A percentile compares a stretch with the other conserved stretches of the same genome.
phyloP scores from a whole-genome alignment of 176 grass and related monocot genomes.

The Eragrostis nindensis region DNA sequence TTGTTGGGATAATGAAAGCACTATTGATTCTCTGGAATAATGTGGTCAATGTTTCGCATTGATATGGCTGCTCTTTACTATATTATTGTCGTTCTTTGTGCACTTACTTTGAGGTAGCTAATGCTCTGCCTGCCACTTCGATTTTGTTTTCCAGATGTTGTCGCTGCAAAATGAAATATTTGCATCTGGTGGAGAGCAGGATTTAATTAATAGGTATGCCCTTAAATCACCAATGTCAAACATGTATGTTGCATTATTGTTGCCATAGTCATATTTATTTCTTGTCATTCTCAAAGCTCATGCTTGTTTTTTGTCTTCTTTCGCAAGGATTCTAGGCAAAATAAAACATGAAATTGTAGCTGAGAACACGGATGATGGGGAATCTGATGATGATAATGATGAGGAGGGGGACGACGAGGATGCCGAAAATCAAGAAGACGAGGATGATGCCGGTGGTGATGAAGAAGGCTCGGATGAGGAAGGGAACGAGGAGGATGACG shows the following conservation, averaged over 20 bases:
- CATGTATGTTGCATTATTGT: neutral
- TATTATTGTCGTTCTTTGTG: neutral
- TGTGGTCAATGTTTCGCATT: neutral
- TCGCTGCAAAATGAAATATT: conserved; percentile 23
- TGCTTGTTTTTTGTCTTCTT: conserved; percentile 8
- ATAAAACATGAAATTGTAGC: conserved; percentile 31
- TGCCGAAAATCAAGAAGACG: conserved; percentile 38
- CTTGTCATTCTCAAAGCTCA: neutral
- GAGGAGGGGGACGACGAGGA: conserved; percentile 46
- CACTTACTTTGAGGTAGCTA: neutral
- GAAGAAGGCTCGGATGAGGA: conserved; percentile 40
- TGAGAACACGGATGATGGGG: conserved; percentile 58
- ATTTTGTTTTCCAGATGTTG: conserved; percentile 28
- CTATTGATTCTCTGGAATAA: neutral
- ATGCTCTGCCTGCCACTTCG: neutral
- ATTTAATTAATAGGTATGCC: conserved; percentile 45
- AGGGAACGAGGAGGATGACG: conserved; percentile 38
- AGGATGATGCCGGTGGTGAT: conserved; percentile 30
- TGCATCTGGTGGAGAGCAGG: conserved; percentile 24
- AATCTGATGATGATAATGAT: conserved; percentile 56
- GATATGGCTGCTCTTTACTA: neutral
- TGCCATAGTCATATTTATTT: neutral
- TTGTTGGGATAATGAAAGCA: neutral
- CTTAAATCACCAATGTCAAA: neutral
- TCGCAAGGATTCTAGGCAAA: conserved; percentile 37